Percentiles rank a stretch among this genome's conserved stretches.
Conservation (phyloP, 2,329 filamentous ascomycete genomes). For the Hypocreales sp. region DNA sequence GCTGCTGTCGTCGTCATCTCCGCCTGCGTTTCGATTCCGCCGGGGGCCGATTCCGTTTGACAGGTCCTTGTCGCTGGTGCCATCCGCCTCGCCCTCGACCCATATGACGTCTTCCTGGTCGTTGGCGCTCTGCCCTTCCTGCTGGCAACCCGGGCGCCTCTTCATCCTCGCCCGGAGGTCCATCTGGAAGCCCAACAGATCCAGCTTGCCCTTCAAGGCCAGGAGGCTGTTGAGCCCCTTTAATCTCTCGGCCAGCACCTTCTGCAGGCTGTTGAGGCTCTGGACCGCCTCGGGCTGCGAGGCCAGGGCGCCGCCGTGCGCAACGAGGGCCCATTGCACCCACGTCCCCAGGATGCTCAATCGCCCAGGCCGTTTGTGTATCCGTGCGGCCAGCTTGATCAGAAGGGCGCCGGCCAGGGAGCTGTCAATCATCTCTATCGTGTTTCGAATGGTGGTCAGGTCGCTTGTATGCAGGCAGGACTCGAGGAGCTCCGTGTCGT, state of each 20-base stretch:
- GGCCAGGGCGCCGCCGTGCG: constrained; percentile 82
- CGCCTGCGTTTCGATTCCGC: constrained; percentile 27
- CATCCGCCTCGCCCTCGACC: constrained; percentile 65
- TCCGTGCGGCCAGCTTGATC: constrained; percentile 68
- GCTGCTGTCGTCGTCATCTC: constrained; percentile 38
- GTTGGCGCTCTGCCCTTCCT: constrained; percentile 32
- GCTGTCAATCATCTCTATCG: constrained; percentile 81
- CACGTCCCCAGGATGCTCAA: constrained; percentile 85
- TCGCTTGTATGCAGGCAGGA: constrained; percentile 78
- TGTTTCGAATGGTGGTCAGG: constrained; percentile 62
- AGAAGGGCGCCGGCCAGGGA: constrained; percentile 66
- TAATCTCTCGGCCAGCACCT: constrained; percentile 75
- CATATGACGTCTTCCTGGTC: constrained; percentile 65
- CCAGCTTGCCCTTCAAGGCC: constrained; percentile 84
- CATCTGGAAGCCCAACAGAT: constrained; percentile 86
- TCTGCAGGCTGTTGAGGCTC: constrained; percentile 63
- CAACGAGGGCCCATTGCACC: constrained; percentile 89
- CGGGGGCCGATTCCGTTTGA: constrained; percentile 18
- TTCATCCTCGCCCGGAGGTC: constrained; percentile 60
- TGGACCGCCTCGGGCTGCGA: constrained; percentile 72
- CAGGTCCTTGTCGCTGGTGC: constrained; percentile 21
- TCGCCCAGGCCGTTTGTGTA: constrained; percentile 75
- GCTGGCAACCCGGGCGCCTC: constrained; percentile 17
- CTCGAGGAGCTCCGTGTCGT: constrained; percentile 80
- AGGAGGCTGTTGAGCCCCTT: constrained; percentile 70